Base-by-base conservation (phyloP, 352 stramenopile species). In the Plasmopara viticola region DNA sequence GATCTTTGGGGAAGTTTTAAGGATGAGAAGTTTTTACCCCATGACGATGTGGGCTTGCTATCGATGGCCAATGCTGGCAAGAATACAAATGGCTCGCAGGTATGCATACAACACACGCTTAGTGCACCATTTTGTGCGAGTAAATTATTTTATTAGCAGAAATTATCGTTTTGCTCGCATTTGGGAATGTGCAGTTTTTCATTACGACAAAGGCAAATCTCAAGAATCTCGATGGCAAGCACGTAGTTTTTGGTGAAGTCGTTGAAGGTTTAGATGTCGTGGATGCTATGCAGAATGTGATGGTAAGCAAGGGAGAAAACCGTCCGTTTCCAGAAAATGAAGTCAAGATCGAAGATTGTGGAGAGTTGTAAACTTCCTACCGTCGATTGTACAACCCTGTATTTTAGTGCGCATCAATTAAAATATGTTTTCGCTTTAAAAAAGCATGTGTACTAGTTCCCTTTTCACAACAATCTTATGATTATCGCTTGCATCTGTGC, bases 171-270 rank as follows among this genome's bases (percentile, higher is more conserved):
- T 31, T 14, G 30, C 10, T 45, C 13, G 8, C 18, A 56, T 15
- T 41, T 17, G 20, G 1, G 20, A 47, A 41, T 46, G 31, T 34
- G 17, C 39, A 90, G 76, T 90, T 90, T 54, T 90, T 90, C 64
- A 87, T 90, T 47, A 90, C 79, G 25, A 90, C 74, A 9, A 79
- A 78, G 42, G 68, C 76, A 7, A 58, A 60, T 1, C 64, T 87
- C 29, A 79, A 68, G 17, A 87, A 86, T 49, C 49, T 90, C 13
- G 92, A 99, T 74, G 87, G 82, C 31, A 98, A 98, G 70, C 96
- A 99, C 66, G 84, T 96, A 5, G 94, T 99, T 7, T 99, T 99
- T 78, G 96, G 96, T 25, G 90, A 97, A 61, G 83, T 97, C 12
- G 61, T 96, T 38, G 79, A 94, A 28, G 76, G 79, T 15, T 66